These are phyloP conservation scores for Pseudogymnoascus sp. DNA, from an alignment of 2,329 filamentous ascomycete genomes.

Conservation along the genomic window DNA sequence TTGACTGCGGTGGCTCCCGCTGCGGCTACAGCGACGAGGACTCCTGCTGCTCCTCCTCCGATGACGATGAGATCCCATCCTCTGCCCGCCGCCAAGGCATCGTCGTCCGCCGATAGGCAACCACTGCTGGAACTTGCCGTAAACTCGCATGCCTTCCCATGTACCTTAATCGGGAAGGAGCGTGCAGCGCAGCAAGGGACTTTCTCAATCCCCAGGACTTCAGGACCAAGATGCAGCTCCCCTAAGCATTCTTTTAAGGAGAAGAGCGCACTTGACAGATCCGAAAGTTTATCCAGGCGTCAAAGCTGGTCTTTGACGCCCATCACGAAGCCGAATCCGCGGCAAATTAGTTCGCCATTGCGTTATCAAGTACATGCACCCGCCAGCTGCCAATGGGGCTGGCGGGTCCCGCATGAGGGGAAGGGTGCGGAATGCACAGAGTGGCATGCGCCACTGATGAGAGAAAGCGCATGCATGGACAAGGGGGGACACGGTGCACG, in stretches of 20 bases:
- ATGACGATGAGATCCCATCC: slow-evolving; percentile 49
- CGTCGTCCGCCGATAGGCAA: slow-evolving; percentile 38
- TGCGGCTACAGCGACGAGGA: slow-evolving; percentile 74
- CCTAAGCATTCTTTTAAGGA: slow-evolving; percentile 12
- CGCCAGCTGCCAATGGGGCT: background rate
- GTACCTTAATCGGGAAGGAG: slow-evolving; percentile 9
- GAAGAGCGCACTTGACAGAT: slow-evolving; percentile 20
- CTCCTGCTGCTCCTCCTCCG: slow-evolving; percentile 61
- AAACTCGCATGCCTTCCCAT: background rate
- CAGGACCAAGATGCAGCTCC: slow-evolving; percentile 8
- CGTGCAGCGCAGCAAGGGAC: slow-evolving; percentile 9
- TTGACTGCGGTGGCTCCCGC: slow-evolving; percentile 85
- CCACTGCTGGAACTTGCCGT: slow-evolving; percentile 6
- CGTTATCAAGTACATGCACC: background rate
- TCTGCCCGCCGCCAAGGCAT: slow-evolving; percentile 57
- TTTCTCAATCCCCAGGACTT: slow-evolving; percentile 6
- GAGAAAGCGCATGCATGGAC: slow-evolving; percentile 1
- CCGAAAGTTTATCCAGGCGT: slow-evolving; percentile 17
- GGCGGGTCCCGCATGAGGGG: slow-evolving; percentile 1
- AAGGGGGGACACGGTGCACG: slow-evolving; percentile 3
- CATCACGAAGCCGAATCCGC: slow-evolving; percentile 27
- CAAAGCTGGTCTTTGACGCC: slow-evolving; percentile 19
- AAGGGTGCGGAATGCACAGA: background rate
- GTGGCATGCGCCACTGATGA: background rate
- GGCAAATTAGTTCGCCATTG: slow-evolving; percentile 16